Conservation (phyloP, 208 protist genomes). For the Trypanosoma rangeli region DNA sequence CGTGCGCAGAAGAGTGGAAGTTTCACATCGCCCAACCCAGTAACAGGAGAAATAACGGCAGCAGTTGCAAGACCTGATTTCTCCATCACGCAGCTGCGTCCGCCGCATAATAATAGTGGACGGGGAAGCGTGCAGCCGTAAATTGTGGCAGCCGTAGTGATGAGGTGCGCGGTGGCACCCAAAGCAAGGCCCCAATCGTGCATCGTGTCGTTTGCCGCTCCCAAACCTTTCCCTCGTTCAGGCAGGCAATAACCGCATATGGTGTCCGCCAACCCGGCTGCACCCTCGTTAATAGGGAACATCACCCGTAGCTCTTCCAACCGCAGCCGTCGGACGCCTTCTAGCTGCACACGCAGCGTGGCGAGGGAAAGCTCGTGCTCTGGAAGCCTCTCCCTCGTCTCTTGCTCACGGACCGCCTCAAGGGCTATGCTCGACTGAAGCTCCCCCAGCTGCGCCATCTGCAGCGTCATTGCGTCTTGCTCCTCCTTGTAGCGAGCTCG, state of each 20-base stretch:
- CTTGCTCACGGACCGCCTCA: background rate
- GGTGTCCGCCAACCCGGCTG: conserved; percentile 4
- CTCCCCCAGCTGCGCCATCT: conserved; percentile 29
- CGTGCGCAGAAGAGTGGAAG: conserved; percentile 41
- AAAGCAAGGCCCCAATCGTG: conserved; percentile 56
- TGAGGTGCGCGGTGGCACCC: conserved; percentile 48
- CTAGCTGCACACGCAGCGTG: conserved; percentile 39
- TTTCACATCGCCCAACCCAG: conserved; percentile 33
- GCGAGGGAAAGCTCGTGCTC: conserved; percentile 37
- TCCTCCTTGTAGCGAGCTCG: conserved; percentile 31
- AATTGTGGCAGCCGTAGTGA: conserved; percentile 48
- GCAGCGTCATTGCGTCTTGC: conserved; percentile 22
- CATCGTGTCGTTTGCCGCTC: conserved; percentile 32
- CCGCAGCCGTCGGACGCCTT: conserved; percentile 20
- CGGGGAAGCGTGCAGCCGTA: conserved; percentile 64
- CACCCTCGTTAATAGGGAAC: conserved; percentile 17
- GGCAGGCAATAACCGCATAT: conserved; percentile 17
- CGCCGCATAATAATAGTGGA: conserved; percentile 48
- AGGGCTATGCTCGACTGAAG: background rate
- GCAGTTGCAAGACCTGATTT: conserved; percentile 24
- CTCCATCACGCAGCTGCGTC: conserved; percentile 9
- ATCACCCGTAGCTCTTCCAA: conserved; percentile 29
- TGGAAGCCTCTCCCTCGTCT: background rate
- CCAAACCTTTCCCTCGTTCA: background rate
- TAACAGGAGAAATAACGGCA: conserved; percentile 21